Base-by-base conservation (phyloP, 2,329 filamentous ascomycete genomes). In the Myriosclerotinia curreyana region DNA sequence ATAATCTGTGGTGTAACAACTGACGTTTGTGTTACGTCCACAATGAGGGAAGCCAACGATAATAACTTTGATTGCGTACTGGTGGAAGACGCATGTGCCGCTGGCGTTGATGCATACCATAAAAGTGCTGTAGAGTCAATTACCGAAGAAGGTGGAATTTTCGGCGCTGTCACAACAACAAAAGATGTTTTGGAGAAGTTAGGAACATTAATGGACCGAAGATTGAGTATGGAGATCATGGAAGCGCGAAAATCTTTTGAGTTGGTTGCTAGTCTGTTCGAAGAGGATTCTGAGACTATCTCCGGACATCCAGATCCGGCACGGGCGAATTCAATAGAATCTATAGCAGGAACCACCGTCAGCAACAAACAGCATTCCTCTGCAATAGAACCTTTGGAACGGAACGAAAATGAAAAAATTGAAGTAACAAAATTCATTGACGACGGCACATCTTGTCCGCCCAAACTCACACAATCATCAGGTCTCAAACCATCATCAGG, bases 11-110 rank as follows among this genome's bases (percentile, higher is more conserved):
- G 75, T 5, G 75, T 75, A 2, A 76, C 75, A 2, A 76, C 75
- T 8, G 75, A 76, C 69, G 74, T 75, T 20, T 76, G 75, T 66
- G 74, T 76, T 3, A 67, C 68, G 28, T 73, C 68, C 20, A 76
- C 75, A 1, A 74, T 76, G 74, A 56, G 75, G 46, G 75, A 76
- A 22, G 75, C 72, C 14, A 75, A 75, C 62, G 74, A 76, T 65
- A 69, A 72, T 20, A 71, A 70, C 2, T 73, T 72, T 54, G 74
- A 75, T 55, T 75, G 74, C 51, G 54, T 75, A 25, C 36, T 76
- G 12, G 70, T 76, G 22, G 62, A 67, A 20, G 74, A 76, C 65
- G 72, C 70, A 25, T 69, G 70, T 36, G 73, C 71, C 2, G 74
- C 74, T n/a, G 69, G 69, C 36, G 69, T 73, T 46, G 42, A 61